Base-by-base conservation (phyloP, 2,329 filamentous ascomycete genomes). In the Diaporthe nobilis region DNA sequence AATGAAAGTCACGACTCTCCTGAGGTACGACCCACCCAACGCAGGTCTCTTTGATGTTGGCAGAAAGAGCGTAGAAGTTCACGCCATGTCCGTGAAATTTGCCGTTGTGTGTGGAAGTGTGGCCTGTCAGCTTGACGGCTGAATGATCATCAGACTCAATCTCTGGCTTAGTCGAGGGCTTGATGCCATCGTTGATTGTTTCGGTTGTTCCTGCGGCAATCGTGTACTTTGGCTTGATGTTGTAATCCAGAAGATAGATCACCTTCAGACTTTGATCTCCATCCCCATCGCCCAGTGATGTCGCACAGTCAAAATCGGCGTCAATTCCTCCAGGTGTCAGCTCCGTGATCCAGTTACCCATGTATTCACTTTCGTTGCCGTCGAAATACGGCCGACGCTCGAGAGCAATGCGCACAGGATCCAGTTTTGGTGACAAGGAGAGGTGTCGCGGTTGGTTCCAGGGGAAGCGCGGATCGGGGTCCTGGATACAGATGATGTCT, bases 111-210 rank as follows among this genome's bases (percentile, higher is more conserved):
- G 3, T 34, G 31, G 28, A 31, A 34, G 17, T 34, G 7, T 58
- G 55, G 17, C 9, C 28, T 22, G 28, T 1, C 9, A 34, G 20
- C 17, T 37, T 9, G 15, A 22, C 55, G 8, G 31, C 20, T 2
- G 55, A 37, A 34, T 5, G 22, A 49, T 49, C 44, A 20, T 58
- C n/a, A 20, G 55, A 22, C 8, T 37, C 28, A 22, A 20, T 22
- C 55, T 22, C 28, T 34, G 31, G 10, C 1, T 6, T 9, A 22
- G 0, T 58, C 22, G 12, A 6, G 13, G 6, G 10, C 2, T 31
- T 31, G 25, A 0, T 7, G 1, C 51, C 51, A 28, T 31, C 5
- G 17, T 1, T 0, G 17, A 1, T 31, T 5, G 4, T 31, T 28
- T 12, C 2, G 25, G 51, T 17, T 31, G 25, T 31, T 28, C 25